Evolutionary conservation across 495 filamentous ascomycete genomes (phyloP).

Genomic region (Penicillium crystallinum): DNA sequence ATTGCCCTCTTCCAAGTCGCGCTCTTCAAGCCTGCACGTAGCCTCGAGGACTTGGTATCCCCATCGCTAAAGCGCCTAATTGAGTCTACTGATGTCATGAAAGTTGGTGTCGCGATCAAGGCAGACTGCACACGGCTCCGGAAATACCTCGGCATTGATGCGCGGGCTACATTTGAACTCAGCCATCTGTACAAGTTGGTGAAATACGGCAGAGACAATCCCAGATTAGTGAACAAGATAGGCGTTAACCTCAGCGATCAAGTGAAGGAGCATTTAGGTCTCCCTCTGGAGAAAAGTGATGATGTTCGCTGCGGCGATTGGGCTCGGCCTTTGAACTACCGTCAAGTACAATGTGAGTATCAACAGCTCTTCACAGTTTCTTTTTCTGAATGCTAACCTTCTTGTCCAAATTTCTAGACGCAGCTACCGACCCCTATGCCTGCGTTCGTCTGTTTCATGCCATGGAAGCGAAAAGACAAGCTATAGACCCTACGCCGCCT

Average conservation of each 20-base stretch:
- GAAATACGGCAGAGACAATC: conserved; percentile 50
- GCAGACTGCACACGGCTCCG: conserved; percentile 67
- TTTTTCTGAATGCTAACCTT: not conserved
- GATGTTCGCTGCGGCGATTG: conserved; percentile 69
- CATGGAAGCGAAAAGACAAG: conserved; percentile 60
- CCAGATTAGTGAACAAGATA: conserved; percentile 55
- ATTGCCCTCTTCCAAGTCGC: conserved; percentile 80
- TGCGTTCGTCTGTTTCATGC: conserved; percentile 65
- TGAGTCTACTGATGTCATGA: conserved; percentile 63
- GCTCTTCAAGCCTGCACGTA: conserved; percentile 44
- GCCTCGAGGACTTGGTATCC: conserved; percentile 52
- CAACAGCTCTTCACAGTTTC: not conserved
- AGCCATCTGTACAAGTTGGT: conserved; percentile 75
- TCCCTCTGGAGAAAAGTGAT: conserved; percentile 71
- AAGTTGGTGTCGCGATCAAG: conserved; percentile 72
- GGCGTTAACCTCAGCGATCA: conserved; percentile 62
- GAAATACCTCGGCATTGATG: conserved; percentile 58
- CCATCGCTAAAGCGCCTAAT: conserved; percentile 65
- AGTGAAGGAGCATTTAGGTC: conserved; percentile 62
- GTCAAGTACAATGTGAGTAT: conserved; percentile 68
- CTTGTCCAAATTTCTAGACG: conserved; percentile 47
- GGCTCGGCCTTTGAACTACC: conserved; percentile 51
- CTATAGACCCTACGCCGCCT: conserved; percentile 63
- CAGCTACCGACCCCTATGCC: conserved; percentile 79
- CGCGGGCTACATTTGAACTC: conserved; percentile 68